Conservation (phyloP, 805 yeast species). For the Ogataea allantospora region DNA sequence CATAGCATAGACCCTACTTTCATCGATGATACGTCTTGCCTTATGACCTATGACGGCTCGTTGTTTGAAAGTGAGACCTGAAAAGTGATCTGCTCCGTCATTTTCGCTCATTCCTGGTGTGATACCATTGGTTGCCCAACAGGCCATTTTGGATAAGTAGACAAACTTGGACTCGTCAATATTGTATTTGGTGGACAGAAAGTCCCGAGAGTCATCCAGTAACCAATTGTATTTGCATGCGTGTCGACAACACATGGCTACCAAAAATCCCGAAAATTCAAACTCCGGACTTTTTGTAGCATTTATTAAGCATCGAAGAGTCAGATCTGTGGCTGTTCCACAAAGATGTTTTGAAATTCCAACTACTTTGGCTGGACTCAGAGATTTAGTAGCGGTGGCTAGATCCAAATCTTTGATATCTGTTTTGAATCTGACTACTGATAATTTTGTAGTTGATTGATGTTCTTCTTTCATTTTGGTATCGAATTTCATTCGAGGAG, state of each 20-base stretch:
- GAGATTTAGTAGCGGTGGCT: constrained; percentile 40
- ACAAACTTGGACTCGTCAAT: constrained; percentile 33
- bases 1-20: constrained; percentile 59
- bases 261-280: constrained; percentile 53
- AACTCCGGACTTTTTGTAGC: constrained; percentile 15
- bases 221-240: constrained; percentile 64
- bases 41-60: constrained; percentile 61
- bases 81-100: constrained; percentile 43
- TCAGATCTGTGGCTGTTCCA: constrained; percentile 91
- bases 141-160: constrained; percentile 58
- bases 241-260: constrained; percentile 94
- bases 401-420: constrained; percentile 78
- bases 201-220: constrained; percentile 45
- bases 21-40: constrained; percentile 75
- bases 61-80: constrained; percentile 44
- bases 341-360: constrained; percentile 87
- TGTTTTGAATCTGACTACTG: constrained; percentile 50
- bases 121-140: constrained; percentile 88
- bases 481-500: constrained; percentile 78
- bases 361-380: constrained; percentile 32
- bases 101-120: constrained; percentile 39
- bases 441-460: constrained; percentile 16
- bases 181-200: constrained; percentile 33
- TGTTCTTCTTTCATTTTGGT: constrained; percentile 59
- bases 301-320: constrained; percentile 58